phyloP scores from a whole-genome alignment of 441 rosid genomes.

The Populus trichocarpa region DNA sequence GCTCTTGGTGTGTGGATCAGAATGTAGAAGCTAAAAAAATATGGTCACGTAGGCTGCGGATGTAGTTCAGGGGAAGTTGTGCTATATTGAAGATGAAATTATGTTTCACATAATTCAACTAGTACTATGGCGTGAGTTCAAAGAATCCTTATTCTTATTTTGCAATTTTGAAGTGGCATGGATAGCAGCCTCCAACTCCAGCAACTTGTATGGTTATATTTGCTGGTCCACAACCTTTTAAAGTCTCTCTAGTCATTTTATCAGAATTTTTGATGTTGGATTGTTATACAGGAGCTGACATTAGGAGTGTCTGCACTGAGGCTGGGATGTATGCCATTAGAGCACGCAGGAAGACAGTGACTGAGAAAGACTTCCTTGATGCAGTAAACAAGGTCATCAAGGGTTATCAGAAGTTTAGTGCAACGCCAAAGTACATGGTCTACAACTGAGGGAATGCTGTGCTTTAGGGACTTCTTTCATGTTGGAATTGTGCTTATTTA shows the following conservation, averaged over 20 bases:
- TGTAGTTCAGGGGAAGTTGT: neutral
- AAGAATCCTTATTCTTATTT: neutral
- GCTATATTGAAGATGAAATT: no score
- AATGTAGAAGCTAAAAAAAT: neutral
- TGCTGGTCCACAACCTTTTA: neutral
- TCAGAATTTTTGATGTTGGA: neutral
- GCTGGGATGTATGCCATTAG: conserved; percentile 84
- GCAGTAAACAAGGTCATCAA: conserved; percentile 97
- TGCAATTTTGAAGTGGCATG: neutral
- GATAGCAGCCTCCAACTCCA: no score
- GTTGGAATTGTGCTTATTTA: conserved; percentile 1
- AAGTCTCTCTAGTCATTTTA: neutral
- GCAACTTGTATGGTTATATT: neutral
- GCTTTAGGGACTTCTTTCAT: neutral
- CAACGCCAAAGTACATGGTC: conserved; percentile 67
- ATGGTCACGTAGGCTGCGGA: neutral
- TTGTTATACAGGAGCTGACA: conserved; percentile 60
- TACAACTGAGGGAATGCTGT: conserved; percentile 45
- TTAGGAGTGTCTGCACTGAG: conserved; percentile 80
- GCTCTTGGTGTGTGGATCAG: neutral
- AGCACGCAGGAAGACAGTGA: conserved; percentile 69
- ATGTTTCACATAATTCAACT: no score
- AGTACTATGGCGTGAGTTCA: no score
- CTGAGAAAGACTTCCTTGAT: conserved; percentile 93
- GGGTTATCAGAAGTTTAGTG: conserved; percentile 62